A percentile compares a stretch with the other conserved stretches of the same genome.
These are phyloP conservation scores for Umbelopsis sp. DNA, from an alignment of 192 early-diverging fungal genomes.

Conservation along the genomic window DNA sequence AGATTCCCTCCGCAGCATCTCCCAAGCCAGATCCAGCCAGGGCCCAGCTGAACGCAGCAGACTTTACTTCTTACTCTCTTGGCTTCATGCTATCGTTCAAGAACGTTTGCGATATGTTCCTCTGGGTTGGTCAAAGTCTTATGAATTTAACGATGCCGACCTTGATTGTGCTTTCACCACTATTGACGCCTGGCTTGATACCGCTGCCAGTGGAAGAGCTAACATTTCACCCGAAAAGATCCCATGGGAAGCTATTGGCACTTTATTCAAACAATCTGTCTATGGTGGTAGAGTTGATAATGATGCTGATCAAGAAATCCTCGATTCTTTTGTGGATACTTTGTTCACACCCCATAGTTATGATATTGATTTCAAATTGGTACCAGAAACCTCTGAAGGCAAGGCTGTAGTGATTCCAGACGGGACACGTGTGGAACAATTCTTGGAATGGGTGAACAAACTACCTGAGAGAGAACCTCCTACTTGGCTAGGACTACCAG, in stretches of 20 bases:
- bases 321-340: constrained; percentile 83
- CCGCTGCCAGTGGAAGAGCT: constrained; percentile 71
- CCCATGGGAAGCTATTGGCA: constrained; percentile 93
- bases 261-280: constrained; percentile 83
- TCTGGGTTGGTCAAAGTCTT: constrained; percentile 95
- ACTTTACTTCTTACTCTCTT: constrained; percentile 93
- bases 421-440: constrained; percentile 80
- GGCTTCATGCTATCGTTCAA: constrained; percentile 93
- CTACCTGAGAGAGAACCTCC: constrained; percentile 94
- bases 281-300: constrained; percentile 98
- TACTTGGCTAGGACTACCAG: constrained; percentile 94
- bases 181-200: constrained; percentile 92
- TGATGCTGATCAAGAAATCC: constrained; percentile 82
- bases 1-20: constrained; percentile 76
- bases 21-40: constrained; percentile 51
- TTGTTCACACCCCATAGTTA: constrained; percentile 82
- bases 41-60: constrained; percentile 87
- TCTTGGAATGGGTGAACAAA: constrained; percentile 85
- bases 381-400: constrained; percentile 36
- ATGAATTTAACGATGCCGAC: constrained; percentile 99
- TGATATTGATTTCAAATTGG: constrained; percentile 79
- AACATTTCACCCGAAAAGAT: constrained; percentile 95
- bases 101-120: constrained; percentile 97
- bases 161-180: constrained; percentile 87
- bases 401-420: constrained; percentile 75